Conservation (phyloP, 345 rosid species). For the Erysimum cheiranthoides region DNA sequence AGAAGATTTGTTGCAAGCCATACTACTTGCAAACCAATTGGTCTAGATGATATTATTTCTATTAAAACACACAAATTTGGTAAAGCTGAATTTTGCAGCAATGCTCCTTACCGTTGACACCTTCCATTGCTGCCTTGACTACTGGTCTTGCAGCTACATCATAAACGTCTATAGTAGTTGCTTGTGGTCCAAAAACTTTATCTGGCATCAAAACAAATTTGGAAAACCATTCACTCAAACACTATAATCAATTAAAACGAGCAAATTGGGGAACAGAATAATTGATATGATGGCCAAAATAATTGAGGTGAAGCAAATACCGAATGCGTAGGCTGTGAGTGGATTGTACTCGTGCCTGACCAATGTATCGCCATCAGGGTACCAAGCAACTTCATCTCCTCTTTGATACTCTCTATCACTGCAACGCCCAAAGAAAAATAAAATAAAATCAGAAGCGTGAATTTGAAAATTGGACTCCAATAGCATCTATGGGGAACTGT, state of each 20-base stretch:
- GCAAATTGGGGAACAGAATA: neutral
- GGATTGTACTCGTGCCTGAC: constrained; percentile 91
- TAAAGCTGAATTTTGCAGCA: neutral
- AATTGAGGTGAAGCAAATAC: constrained; percentile 47
- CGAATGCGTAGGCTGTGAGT: constrained; percentile 88
- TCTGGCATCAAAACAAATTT: constrained; percentile 53
- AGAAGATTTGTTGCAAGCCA: constrained; percentile 12
- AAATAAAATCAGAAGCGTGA: constrained; percentile 20
- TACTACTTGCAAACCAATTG: constrained; percentile 2
- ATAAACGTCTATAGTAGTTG: constrained; percentile 80
- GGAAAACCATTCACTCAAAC: neutral
- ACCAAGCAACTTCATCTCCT: constrained; percentile 98
- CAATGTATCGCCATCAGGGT: constrained; percentile 90
- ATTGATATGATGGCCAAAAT: neutral
- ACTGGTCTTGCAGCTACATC: constrained; percentile 97
- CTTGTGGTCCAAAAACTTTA: constrained; percentile 87
- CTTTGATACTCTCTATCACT: constrained; percentile 93
- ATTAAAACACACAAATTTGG: neutral
- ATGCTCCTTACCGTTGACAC: constrained; percentile 78
- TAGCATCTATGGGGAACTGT: constrained; percentile 8
- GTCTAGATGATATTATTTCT: neutral
- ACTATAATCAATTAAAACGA: neutral
- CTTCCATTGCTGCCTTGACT: constrained; percentile 98
- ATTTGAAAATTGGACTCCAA: constrained; percentile 20
- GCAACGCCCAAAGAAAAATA: constrained; percentile 31